Conservation (phyloP, 345 rosid species). For the Eucalyptus pumila region DNA sequence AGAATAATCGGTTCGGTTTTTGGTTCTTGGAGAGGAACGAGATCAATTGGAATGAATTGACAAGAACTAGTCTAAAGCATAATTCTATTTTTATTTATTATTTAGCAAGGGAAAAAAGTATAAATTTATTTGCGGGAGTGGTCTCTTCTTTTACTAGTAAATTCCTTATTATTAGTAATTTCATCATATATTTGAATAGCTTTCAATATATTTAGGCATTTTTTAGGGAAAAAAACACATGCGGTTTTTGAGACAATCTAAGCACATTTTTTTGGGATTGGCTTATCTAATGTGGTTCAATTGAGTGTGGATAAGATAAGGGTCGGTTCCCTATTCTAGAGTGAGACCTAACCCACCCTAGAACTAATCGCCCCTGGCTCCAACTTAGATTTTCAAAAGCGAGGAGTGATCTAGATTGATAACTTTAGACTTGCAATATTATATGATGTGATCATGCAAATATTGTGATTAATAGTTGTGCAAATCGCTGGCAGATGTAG, state of each 20-base stretch:
- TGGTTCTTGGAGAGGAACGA: no score
- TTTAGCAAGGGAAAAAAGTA: neutral
- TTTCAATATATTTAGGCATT: neutral
- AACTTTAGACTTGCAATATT: neutral
- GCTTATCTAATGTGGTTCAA: neutral
- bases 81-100: neutral
- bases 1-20: no score
- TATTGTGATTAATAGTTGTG: neutral
- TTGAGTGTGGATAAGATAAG: neutral
- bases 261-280: neutral
- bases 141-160: neutral
- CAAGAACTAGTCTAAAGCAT: neutral
- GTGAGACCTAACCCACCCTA: neutral
- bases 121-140: neutral
- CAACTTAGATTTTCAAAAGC: neutral
- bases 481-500: neutral
- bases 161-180: neutral
- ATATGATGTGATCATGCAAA: neutral
- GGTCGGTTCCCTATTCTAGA: neutral
- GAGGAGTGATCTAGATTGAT: neutral
- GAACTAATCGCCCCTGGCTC: neutral
- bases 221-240: neutral
- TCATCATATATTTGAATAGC: neutral
- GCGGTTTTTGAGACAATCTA: no score
- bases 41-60: neutral